Percentiles rank a stretch among this genome's conserved stretches.
Evolutionary conservation across 2,329 filamentous ascomycete genomes (phyloP).

Genomic region (Talaromyces pinophilus): DNA sequence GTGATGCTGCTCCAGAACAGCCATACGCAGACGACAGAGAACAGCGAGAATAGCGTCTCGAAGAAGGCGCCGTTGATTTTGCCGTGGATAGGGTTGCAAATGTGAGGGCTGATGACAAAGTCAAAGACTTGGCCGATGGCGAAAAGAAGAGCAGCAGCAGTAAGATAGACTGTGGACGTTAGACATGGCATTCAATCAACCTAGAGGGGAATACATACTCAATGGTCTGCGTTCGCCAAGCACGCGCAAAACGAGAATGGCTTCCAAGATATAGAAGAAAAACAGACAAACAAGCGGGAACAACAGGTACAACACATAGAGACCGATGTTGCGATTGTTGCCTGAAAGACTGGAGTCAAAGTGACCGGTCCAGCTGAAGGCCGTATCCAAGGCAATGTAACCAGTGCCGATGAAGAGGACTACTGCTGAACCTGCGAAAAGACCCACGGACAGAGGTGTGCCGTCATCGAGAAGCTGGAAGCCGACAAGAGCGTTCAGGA

Average conservation of each 20-base stretch:
- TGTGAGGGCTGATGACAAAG: slow-evolving; percentile 87
- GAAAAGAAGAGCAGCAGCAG: slow-evolving; percentile 74
- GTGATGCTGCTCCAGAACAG: slow-evolving; percentile 99
- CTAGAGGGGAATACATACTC: slow-evolving; percentile 55
- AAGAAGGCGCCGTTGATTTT: slow-evolving; percentile 94
- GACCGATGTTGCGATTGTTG: slow-evolving; percentile 71
- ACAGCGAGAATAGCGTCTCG: slow-evolving; percentile 85
- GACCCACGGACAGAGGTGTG: slow-evolving; percentile 75
- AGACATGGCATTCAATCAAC: not conserved
- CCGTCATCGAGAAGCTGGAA: slow-evolving; percentile 94
- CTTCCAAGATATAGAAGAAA: slow-evolving; percentile 80
- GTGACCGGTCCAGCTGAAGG: slow-evolving; percentile 77
- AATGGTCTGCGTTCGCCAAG: slow-evolving; percentile 90
- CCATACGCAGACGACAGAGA: slow-evolving; percentile 83
- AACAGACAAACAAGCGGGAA: slow-evolving; percentile 86
- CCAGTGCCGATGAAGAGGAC: slow-evolving; percentile 84
- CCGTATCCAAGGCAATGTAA: slow-evolving; percentile 94
- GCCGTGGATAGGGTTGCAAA: slow-evolving; percentile 78
- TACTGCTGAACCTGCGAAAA: slow-evolving; percentile 70
- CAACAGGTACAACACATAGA: slow-evolving; percentile 94
- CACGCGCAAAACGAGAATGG: slow-evolving; percentile 78
- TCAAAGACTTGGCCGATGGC: slow-evolving; percentile 94
- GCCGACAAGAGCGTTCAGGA: slow-evolving; percentile 89
- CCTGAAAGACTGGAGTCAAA: slow-evolving; percentile 64
- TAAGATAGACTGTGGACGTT: slow-evolving; percentile 65